Evolutionary conservation across 1,284 basidiomycete species (phyloP), one percentile per base, ranked within the genome.

Genomic region (Cystobasidium sp.): DNA sequence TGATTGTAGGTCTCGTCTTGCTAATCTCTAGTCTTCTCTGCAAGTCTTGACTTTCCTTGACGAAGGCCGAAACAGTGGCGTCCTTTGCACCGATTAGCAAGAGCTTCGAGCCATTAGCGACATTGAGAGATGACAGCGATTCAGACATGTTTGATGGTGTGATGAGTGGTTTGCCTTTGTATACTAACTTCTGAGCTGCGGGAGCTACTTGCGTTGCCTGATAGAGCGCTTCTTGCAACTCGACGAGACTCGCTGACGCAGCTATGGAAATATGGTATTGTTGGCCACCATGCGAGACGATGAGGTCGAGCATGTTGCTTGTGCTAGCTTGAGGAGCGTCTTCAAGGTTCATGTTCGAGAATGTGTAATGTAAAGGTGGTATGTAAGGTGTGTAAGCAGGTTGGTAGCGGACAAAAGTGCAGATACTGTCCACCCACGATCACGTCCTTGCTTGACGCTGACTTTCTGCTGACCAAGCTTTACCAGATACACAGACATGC

Each of bases 41-140:
- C 6, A 76, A 22, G 18, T 41, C 59, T 14, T 75, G 72, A 1
- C 44, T 31, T 6, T 68, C 53, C 9, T 68, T 56, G 20, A 66
- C 70, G 43, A 77, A 71, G 16, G 72, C 59, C 6, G 75, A 63
- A 24, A 77, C 69, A 0, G 53, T 59, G n/a, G 47, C 53, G 0
- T 39, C 44, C 9, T 59, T 65, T 10, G 77, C 65, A 12, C 77
- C 78, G 51, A 79, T 64, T 8, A 79, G 61, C 20, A 79, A 68
- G 10, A 78, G 67, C 56, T 77, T 78, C 58, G 52, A 52, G 41
- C 22, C 46, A 31, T 0, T 61, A 18, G 22, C 20, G n/a, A 63
- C 20, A 43, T 49, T 46, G 20, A 75, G 52, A 6, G 46, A 12
- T 31, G 66, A 14, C 8, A 75, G 51, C 22, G 73, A 24, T 10